phyloP scores from a whole-genome alignment of 257 asterid genomes.

The Echites panduratus region DNA sequence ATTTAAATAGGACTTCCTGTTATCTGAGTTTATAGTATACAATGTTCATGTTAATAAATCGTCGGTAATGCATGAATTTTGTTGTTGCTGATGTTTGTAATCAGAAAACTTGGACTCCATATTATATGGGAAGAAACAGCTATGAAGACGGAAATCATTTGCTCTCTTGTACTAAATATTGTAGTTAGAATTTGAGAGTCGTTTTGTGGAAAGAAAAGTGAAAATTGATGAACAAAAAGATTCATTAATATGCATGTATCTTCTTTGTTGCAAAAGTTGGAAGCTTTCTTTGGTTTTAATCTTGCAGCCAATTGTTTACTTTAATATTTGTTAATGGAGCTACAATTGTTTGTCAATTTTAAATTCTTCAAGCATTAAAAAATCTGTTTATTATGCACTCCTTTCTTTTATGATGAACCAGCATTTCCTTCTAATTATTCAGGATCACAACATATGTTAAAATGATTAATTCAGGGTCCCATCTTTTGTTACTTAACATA shows the following conservation, averaged over 20 bases:
- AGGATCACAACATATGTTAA: background rate
- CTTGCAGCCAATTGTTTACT: background rate
- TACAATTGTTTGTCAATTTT: background rate
- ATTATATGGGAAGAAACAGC: background rate
- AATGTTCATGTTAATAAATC: background rate
- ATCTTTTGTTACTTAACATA: background rate
- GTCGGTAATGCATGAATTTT: background rate
- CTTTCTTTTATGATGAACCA: background rate
- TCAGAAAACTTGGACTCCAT: background rate
- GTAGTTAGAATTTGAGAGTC: too few species aligned
- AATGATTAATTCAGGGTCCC: background rate
- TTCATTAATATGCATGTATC: background rate
- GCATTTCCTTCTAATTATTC: background rate
- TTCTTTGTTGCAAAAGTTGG: background rate
- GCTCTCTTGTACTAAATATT: background rate
- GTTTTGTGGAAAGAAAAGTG: too few species aligned
- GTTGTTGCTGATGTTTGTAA: background rate
- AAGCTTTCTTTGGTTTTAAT: background rate
- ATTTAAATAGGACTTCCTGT: background rate
- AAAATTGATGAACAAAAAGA: background rate
- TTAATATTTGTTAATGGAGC: background rate
- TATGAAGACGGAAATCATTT: background rate
- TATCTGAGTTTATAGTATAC: background rate
- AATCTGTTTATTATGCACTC: background rate
- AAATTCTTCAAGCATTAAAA: background rate